A percentile compares a stretch with the other conserved stretches of the same genome.
phyloP scores from a whole-genome alignment of 1,284 basidiomycete species.

The Bondarzewia mesenterica region DNA sequence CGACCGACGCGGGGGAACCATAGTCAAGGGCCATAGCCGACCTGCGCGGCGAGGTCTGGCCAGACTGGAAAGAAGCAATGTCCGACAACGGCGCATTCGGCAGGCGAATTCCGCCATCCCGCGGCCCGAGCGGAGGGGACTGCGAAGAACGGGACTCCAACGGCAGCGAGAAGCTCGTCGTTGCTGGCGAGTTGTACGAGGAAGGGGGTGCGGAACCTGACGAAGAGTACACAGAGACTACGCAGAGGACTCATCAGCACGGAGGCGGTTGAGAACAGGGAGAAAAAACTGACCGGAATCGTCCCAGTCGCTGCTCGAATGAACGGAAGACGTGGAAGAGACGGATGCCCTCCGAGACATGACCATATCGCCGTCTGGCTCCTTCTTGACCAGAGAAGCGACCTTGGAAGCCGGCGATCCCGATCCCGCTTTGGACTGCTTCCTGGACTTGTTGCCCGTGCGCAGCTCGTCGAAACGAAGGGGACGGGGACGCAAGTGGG shows the following conservation, averaged over 20 bases:
- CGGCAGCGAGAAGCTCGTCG: slow-evolving; percentile 48
- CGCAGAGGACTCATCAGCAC: slow-evolving; percentile 9
- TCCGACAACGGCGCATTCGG: slow-evolving; percentile 62
- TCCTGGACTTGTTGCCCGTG: slow-evolving; percentile 73
- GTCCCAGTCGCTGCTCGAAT: slow-evolving; percentile 64
- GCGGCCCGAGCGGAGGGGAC: slow-evolving; percentile 42
- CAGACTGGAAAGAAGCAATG: slow-evolving; percentile 40
- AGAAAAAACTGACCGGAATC: slow-evolving; percentile 51
- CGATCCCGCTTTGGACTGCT: slow-evolving; percentile 36
- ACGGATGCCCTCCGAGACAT: slow-evolving; percentile 48
- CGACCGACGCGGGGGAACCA: slow-evolving; percentile 3
- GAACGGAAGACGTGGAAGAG: slow-evolving; percentile 46
- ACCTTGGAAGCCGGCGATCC: slow-evolving; percentile 32
- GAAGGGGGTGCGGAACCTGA: slow-evolving; percentile 53
- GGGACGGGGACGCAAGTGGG: slow-evolving; percentile 70
- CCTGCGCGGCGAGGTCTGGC: slow-evolving; percentile 28
- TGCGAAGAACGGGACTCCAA: slow-evolving; percentile 40
- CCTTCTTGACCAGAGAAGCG: slow-evolving; percentile 50
- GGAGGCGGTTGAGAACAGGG: neutral
- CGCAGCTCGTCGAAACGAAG: slow-evolving; percentile 78
- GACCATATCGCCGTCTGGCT: slow-evolving; percentile 45
- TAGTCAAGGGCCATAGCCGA: slow-evolving; percentile 28
- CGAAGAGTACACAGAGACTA: slow-evolving; percentile 58
- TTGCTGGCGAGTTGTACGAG: slow-evolving; percentile 55
- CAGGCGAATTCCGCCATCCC: slow-evolving; percentile 55